A percentile compares a stretch with the other conserved stretches of the same genome.
These are phyloP conservation scores for Papiliotrema nemorosa DNA, from an alignment of 1,284 basidiomycete species.

Conservation along the genomic window DNA sequence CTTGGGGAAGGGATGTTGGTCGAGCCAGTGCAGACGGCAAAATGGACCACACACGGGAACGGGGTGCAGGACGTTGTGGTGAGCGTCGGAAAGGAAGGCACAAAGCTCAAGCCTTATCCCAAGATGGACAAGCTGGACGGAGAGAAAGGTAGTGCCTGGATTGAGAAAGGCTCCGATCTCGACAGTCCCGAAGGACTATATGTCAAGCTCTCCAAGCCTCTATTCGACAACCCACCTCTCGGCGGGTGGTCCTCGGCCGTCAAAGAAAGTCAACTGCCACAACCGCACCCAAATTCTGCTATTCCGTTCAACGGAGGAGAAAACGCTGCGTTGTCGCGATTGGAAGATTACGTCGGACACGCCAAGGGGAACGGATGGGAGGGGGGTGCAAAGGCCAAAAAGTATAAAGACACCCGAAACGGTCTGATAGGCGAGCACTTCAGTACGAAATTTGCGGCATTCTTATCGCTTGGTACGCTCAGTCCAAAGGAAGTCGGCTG, in stretches of 20 bases:
- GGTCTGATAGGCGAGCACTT: constrained; percentile 56
- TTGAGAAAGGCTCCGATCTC: constrained; percentile 5
- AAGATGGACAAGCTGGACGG: constrained; percentile 5
- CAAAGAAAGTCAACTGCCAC: constrained; percentile 7
- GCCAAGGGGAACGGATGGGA: constrained; percentile 34
- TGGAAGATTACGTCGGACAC: constrained; percentile 50
- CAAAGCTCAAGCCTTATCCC: constrained; percentile 41
- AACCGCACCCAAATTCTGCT: constrained; percentile 34
- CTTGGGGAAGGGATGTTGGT: constrained; percentile 47
- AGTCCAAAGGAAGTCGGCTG: constrained; percentile 52
- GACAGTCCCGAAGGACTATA: constrained; percentile 22
- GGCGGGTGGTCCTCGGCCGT: constrained; percentile 22
- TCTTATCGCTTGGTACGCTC: constrained; percentile 54
- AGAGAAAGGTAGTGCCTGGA: constrained; percentile 11
- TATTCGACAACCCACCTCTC: constrained; percentile 29
- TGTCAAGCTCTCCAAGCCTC: constrained; percentile 29
- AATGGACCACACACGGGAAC: constrained; percentile 5
- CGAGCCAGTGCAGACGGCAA: constrained; percentile 27
- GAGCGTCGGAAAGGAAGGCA: constrained; percentile 7
- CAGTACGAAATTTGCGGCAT: constrained; percentile 56
- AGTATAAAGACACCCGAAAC: constrained; percentile 58
- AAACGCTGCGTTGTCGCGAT: constrained; percentile 43
- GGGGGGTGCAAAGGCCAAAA: constrained; percentile 33
- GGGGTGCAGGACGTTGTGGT: constrained; percentile 9
- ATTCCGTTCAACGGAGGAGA: constrained; percentile 53